Evolutionary conservation across 768 basidiomycete genomes (phyloP), one percentile per base, ranked within the genome.

Genomic region (Leucocoprinus leucothites): DNA sequence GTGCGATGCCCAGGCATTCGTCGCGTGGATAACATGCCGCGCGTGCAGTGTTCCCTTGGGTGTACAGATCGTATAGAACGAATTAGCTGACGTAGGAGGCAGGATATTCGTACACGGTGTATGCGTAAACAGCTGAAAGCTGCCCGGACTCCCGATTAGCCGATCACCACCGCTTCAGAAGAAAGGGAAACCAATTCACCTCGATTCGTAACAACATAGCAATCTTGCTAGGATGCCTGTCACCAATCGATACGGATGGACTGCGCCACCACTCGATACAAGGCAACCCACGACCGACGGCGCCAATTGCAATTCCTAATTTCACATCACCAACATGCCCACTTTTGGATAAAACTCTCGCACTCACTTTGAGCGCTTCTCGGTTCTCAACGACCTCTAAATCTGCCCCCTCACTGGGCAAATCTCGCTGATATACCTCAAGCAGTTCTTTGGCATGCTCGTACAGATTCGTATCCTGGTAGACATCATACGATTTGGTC

Each of bases 1-100:
- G 59, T 89, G 85, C 1, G 89, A 82, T 2, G 76, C 73, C 84
- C 91, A 94, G 18, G 80, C 91, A 65, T 96, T 96, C 2, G 91
- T 93, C 2, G 90, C 89, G 64, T 93, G 91, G 9, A 95, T 73
- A 41, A 95, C 75, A 65, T 90, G 87, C 2, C 67, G 69, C 0
- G 89, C 72, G 14, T 61, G 67, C 22, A 91, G 74, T 3, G 60
- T 63, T 0, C 92, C 91, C 48, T 77, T 74, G 0, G 85, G 73
- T 1, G 91, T 93, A 18, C 64, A 57, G n/a, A 91, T 71, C 8
- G 69, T 72, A 69, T 89, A 89, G 1, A 40, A 44, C 14, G 31
- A 9, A 16, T 46, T 16, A 67, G 59, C 1, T 64, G 49, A 51
- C 45, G 60, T 51, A 42, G 56, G 51, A 41, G 65, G 63, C 21